Evolutionary conservation across 2,329 filamentous ascomycete species (phyloP).

Genomic region (Pyrenophora graminea): DNA sequence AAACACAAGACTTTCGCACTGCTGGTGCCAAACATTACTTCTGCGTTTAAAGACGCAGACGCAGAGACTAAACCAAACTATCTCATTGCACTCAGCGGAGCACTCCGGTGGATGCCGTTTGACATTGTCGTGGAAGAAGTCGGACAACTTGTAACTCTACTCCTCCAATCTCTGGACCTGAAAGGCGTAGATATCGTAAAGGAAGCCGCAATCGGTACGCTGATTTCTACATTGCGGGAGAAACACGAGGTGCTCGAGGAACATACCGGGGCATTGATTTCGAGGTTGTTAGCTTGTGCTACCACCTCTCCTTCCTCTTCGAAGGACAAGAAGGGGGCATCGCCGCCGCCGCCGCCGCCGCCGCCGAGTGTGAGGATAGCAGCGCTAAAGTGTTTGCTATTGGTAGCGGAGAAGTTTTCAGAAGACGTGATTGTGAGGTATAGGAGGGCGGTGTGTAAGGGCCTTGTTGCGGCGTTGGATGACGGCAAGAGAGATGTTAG

Average conservation of each 20-base stretch:
- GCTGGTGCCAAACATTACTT: constrained; percentile 60
- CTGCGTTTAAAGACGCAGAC: constrained; percentile 54
- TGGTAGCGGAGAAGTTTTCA: constrained; percentile 54
- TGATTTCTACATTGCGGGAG: constrained; percentile 62
- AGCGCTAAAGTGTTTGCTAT: constrained; percentile 54
- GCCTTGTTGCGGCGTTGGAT: constrained; percentile 61
- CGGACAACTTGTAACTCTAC: constrained; percentile 60
- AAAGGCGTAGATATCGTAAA: constrained; percentile 59
- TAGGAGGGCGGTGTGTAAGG: constrained; percentile 61
- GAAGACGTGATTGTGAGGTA: constrained; percentile 60
- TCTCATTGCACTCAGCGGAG: constrained; percentile 65
- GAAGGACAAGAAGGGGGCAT: neutral
- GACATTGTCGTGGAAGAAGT: constrained; percentile 64
- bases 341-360: constrained; percentile 34
- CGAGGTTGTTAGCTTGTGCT: constrained; percentile 57
- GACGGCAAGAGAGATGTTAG: constrained; percentile 66
- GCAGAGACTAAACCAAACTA: constrained; percentile 61
- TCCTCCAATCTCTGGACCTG: constrained; percentile 67
- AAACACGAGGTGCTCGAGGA: constrained; percentile 59
- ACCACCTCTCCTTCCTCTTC: constrained; percentile 8
- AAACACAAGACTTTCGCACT: constrained; percentile 68
- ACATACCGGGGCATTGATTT: constrained; percentile 62
- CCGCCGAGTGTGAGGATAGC: constrained; percentile 52
- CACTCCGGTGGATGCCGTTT: constrained; percentile 64
- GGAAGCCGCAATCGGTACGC: constrained; percentile 62